A percentile compares a stretch with the other conserved stretches of the same genome.
These are phyloP conservation scores for Gryganskiella cystojenkinii DNA, from an alignment of 192 early-diverging fungal genomes.

Conservation along the genomic window DNA sequence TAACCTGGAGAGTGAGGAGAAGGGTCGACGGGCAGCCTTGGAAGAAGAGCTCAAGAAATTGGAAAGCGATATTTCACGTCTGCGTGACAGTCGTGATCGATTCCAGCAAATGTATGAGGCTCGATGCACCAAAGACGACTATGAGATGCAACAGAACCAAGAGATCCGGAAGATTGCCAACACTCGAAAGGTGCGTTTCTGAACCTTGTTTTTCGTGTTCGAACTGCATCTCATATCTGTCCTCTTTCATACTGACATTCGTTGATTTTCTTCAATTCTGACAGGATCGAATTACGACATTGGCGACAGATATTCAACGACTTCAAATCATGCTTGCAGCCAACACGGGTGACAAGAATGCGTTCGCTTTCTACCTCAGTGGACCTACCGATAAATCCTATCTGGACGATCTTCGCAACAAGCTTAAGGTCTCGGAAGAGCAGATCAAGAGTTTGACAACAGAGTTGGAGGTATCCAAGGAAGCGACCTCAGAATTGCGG, in stretches of 20 bases:
- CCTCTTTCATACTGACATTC: background rate
- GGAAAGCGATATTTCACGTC: constrained; percentile 38
- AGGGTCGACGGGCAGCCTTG: constrained; percentile 26
- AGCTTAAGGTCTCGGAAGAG: constrained; percentile 63
- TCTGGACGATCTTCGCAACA: constrained; percentile 66
- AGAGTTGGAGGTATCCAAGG: constrained; percentile 34
- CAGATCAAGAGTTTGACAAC: constrained; percentile 38
- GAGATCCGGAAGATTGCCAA: constrained; percentile 60
- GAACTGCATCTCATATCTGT: background rate
- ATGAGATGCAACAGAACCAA: constrained; percentile 54
- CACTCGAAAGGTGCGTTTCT: constrained; percentile 49
- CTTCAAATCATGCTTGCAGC: constrained; percentile 66
- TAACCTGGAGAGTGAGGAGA: constrained; percentile 35
- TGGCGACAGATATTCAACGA: constrained; percentile 71
- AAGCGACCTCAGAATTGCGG: constrained; percentile 20
- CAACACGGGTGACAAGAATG: constrained; percentile 63
- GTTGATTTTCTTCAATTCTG: background rate
- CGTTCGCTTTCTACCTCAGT: constrained; percentile 65
- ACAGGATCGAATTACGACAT: constrained; percentile 68
- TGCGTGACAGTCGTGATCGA: constrained; percentile 46
- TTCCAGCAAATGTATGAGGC: constrained; percentile 52
- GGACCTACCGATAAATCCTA: constrained; percentile 57
- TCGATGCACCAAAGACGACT: constrained; percentile 51
- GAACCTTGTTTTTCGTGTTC: background rate
- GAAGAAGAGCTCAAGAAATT: constrained; percentile 46